Evolutionary conservation across 1,284 basidiomycete genomes (phyloP), one percentile per base, ranked within the genome.

Genomic region (Ganoderma sinense): DNA sequence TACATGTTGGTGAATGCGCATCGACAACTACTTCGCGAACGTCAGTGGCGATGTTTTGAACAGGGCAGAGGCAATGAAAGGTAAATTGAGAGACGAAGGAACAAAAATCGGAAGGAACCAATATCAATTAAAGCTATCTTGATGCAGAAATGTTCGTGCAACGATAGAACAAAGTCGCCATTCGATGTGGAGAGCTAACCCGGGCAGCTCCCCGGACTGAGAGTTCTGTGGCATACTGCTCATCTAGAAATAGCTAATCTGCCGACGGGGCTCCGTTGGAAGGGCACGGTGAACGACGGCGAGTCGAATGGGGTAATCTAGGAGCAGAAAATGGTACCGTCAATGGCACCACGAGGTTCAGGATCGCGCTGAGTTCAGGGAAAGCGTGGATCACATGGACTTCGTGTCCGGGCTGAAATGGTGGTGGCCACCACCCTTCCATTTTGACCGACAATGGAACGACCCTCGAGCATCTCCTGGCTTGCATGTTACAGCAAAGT

Each of bases 1-100:
- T 84, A 85, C 73, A 88, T 78, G 71, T 81, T 86, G 36, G 81
- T 78, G 68, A 87, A 81, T 0, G 77, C 75, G 74, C 87, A 89
- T 74, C 83, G 84, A 75, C 88, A 89, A 58, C 84, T 87, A 26
- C 48, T n/a, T 26, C 20, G 23, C 5, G 26, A 26, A 7, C 2
- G 23, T 64, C n/a, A 61, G 59, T 16, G 16, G 40, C 6, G 31
- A 23, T n/a, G 26, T 31, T 43, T 1, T 29, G 26, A 18, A 16
- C n/a, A 14, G 20, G n/a, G n/a, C n/a, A n/a, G n/a, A n/a, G n/a
- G n/a, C n/a, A n/a, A n/a, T n/a, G n/a, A n/a, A n/a, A n/a, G n/a
- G n/a, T n/a, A n/a, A 8, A 62, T 26, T 26, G 26, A 13, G 20
- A 40, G n/a, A 60, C 5, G 16, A 16, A 41, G n/a, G n/a, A 16